Evolutionary conservation across 768 basidiomycete species (phyloP), one percentile per base, ranked within the genome.

Genomic region (Tulasnella sp.): DNA sequence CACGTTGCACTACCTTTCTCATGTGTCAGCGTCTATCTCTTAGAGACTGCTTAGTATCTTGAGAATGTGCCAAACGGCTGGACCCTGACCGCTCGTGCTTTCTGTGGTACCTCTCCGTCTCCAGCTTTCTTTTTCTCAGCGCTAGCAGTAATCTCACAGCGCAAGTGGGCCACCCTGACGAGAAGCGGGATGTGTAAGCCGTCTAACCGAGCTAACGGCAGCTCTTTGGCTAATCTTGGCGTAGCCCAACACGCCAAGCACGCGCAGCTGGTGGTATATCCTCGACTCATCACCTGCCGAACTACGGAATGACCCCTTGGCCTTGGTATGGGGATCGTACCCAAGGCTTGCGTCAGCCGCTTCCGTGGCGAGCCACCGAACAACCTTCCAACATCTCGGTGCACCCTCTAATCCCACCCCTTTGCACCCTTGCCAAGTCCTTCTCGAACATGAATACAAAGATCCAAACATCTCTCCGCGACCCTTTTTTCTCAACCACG

Each of bases 281-380:
- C 28, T 22, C 2, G 64, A 69, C 64, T 69, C 64, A 34, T 18
- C 34, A 16, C 34, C 5, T 14, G 28, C 64, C 64, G 64, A 28
- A 37, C 64, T 69, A 18, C 64, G 64, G 64, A 34, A 31, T 37
- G 31, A 37, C 31, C 37, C 31, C 16, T 24, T 14, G 64, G 6
- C 2, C 64, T 69, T 31, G 31, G 28, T 24, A 28, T 31, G 64
- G n/a, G 64, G 31, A 69, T 69, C 64, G 64, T 31, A 69, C 8
- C 64, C 64, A 31, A 69, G 28, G 64, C 64, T 69, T 69, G 64
- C 64, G 64, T 69, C 37, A 54, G 54, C 22, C n/a, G 54, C 54
- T 54, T 54, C n/a, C 54, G 54, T 46, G 2, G n/a, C 54, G 22
- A 54, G 54, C 24, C 24, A 24, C 64, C 34, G 64, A 37, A 69